phyloP scores from a whole-genome alignment of 495 filamentous ascomycete genomes.

The Endocarpon pusillum region DNA sequence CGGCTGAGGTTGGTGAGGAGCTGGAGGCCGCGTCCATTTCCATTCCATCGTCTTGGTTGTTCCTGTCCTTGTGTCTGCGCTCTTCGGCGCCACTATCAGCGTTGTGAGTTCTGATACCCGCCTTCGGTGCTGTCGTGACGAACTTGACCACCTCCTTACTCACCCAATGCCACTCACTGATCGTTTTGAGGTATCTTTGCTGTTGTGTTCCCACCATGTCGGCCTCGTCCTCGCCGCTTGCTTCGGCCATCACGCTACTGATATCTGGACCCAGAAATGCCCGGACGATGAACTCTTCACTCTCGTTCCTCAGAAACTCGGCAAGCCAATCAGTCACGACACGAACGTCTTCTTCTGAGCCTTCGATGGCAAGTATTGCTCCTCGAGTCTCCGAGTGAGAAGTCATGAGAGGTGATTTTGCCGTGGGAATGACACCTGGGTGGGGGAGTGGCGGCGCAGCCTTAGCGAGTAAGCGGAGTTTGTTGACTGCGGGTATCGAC shows the following conservation, averaged over 20 bases:
- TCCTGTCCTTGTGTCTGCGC: no score
- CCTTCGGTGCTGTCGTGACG: slow-evolving; percentile 27
- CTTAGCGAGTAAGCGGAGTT: slow-evolving; percentile 49
- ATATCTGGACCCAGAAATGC: slow-evolving; percentile 33
- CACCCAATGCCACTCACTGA: slow-evolving; percentile 52
- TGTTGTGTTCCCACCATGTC: slow-evolving; percentile 39
- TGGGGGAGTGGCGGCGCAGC: slow-evolving; percentile 48
- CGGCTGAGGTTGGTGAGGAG: slow-evolving; percentile 19
- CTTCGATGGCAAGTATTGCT: slow-evolving; percentile 69
- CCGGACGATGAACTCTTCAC: slow-evolving; percentile 39
- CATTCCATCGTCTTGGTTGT: no score
- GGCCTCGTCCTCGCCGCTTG: slow-evolving; percentile 21
- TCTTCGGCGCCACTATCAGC: slow-evolving; percentile 5
- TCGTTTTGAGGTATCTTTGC: slow-evolving; percentile 57
- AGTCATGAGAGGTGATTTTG: no score
- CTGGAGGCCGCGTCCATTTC: slow-evolving; percentile 10
- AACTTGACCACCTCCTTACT: slow-evolving; percentile 47
- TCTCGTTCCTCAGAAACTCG: slow-evolving; percentile 35
- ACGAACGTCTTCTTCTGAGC: slow-evolving; percentile 35
- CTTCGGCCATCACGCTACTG: slow-evolving; percentile 14
- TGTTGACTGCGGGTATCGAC: slow-evolving; percentile 52
- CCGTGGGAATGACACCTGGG: no score
- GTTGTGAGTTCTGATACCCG: not conserved
- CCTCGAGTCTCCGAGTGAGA: slow-evolving; percentile 40
- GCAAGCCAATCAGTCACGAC: slow-evolving; percentile 44